A percentile compares a stretch with the other conserved stretches of the same genome.
Evolutionary conservation across 2,329 filamentous ascomycete species (phyloP).

Genomic region (Aspergillus pseudoglaucus): DNA sequence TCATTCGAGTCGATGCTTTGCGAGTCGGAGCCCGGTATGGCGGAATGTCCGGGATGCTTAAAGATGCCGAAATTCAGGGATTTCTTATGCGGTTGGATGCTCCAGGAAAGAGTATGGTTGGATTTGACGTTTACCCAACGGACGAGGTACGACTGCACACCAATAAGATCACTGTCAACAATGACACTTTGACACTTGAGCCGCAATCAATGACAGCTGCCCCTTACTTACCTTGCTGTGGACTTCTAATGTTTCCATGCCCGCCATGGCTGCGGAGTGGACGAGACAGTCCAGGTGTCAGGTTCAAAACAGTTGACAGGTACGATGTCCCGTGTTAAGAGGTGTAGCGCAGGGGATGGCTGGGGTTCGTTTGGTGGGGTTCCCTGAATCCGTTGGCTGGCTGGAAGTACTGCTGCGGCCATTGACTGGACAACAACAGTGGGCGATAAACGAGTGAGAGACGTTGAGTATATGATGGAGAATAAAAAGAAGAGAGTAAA

Average conservation of each 20-base stretch:
- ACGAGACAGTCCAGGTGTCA: neutral
- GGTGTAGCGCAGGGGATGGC: neutral
- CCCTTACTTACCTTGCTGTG: constrained; percentile 91
- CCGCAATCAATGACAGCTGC: neutral
- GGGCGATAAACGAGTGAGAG: too few relatives aligned
- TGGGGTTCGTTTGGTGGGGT: too few relatives aligned
- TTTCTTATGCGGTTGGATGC: constrained; percentile 94
- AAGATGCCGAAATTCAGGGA: constrained; percentile 98
- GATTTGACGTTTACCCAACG: constrained; percentile 92
- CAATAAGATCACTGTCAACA: constrained; percentile 15
- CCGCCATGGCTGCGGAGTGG: constrained; percentile 58
- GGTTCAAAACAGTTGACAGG: too few relatives aligned
- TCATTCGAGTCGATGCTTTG: constrained; percentile 33
- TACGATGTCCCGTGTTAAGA: neutral
- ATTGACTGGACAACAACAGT: too few relatives aligned
- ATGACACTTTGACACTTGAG: neutral
- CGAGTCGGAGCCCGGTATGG: constrained; percentile 39
- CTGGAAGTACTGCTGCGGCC: too few relatives aligned
- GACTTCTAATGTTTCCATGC: constrained; percentile 93
- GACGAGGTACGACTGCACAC: constrained; percentile 81
- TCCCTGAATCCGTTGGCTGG: too few relatives aligned
- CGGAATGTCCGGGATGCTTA: constrained; percentile 77
- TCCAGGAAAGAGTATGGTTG: constrained; percentile 93
- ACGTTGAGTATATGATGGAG: constrained; percentile 2
- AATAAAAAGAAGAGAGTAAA: neutral